Evolutionary conservation across 2,329 filamentous ascomycete genomes (phyloP), one percentile per base, ranked within the genome.

Genomic region (Scytalidium sp.): DNA sequence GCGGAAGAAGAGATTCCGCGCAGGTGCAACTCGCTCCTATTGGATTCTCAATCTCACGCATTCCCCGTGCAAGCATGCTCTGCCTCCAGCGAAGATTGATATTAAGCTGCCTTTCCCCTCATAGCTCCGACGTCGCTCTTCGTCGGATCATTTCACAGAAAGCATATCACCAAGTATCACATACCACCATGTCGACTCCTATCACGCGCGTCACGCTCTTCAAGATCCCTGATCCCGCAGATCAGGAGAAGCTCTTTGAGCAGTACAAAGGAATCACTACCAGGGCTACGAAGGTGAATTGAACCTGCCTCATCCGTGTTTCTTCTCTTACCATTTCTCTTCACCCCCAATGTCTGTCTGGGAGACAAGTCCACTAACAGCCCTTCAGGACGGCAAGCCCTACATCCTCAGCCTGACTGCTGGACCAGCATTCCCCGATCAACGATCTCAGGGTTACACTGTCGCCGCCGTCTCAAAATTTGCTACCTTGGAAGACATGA

Each of bases 351-450:
- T 11, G 10, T 19, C 5, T 44, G 19, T 3, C 5, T 17, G 17
- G 27, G 13, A 19, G 39, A 41, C 13, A 45, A 41, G 29, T 29
- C 19, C 27, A 11, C 19, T 25, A 21, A 29, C 19, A 3, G 19
- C n/a, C 19, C 3, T 39, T 6, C 32, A 84, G 81, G 74, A 83
- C 57, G 78, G 76, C 40, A 75, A 79, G 52, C 76, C 75, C 7
- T 84, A 84, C 60, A 81, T 84, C 50, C 58, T 78, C 50, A 66
- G 70, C 42, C 69, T 75, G 7, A 66, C 72, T n/a, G 78, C 74
- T 1, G 73, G 72, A 3, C 63, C 67, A 7, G 71, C 76, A 1
- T 62, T 77, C 49, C 66, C 73, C 13, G 79, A 82, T 51, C 67
- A 72, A 1, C 74, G 80, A 19, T 75, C 67, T 56, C 73, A 80